Evolutionary conservation across 768 basidiomycete species (phyloP).

Genomic region (Leccinum variicolor): DNA sequence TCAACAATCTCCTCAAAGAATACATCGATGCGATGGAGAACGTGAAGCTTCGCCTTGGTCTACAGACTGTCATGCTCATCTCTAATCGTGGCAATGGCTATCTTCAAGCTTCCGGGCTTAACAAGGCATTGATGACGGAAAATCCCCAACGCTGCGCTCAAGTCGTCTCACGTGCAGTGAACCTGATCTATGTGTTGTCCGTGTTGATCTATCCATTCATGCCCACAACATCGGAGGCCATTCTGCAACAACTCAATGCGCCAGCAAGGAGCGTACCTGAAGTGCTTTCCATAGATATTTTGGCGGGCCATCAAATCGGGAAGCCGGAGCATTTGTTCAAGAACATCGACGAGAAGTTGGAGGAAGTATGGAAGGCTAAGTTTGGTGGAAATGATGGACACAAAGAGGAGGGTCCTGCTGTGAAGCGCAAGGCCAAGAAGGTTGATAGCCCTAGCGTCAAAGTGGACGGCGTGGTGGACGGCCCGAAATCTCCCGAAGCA

Average conservation of each 20-base stretch:
- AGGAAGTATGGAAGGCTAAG: constrained; percentile 72
- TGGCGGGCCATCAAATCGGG: constrained; percentile 82
- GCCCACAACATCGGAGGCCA: constrained; percentile 82
- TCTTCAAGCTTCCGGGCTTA: constrained; percentile 88
- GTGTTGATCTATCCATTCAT: constrained; percentile 92
- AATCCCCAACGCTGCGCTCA: constrained; percentile 85
- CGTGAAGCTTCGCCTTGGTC: constrained; percentile 84
- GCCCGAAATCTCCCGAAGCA: constrained; percentile 70
- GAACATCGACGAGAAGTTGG: constrained; percentile 89
- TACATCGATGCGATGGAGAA: constrained; percentile 88
- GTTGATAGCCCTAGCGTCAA: constrained; percentile 45
- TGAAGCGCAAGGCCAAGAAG: constrained; percentile 55
- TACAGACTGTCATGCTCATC: constrained; percentile 86
- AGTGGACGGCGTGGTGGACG: constrained; percentile 38
- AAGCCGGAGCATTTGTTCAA: constrained; percentile 90
- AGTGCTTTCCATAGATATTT: constrained; percentile 73
- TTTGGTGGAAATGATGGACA: constrained; percentile 65
- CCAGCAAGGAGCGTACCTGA: constrained; percentile 78
- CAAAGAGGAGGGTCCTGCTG: constrained; percentile 43
- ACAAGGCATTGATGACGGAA: constrained; percentile 81
- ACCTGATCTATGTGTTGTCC: constrained; percentile 89
- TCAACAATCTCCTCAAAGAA: constrained; percentile 74
- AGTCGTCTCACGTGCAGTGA: constrained; percentile 85
- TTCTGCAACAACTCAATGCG: constrained; percentile 85
- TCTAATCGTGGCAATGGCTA: constrained; percentile 90